A percentile compares a stretch with the other conserved stretches of the same genome.
These are phyloP conservation scores for Phytophthora europaea DNA, from an alignment of 352 stramenopile genomes.

Conservation along the genomic window DNA sequence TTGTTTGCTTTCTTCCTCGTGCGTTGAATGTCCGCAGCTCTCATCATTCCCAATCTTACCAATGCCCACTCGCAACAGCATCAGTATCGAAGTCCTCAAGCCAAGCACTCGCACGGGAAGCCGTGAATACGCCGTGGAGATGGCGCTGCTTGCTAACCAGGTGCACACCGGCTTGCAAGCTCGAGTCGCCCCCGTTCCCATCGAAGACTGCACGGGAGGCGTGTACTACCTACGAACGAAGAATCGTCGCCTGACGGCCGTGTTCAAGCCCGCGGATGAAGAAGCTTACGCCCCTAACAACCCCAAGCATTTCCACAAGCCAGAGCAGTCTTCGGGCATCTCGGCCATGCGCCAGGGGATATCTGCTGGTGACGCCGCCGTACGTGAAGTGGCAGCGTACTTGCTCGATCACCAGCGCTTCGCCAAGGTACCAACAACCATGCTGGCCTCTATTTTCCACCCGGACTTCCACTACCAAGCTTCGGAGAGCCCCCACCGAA, in stretches of 20 bases:
- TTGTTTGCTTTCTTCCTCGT: background rate
- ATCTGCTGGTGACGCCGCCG: slow-evolving; percentile 47
- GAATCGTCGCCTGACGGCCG: slow-evolving; percentile 49
- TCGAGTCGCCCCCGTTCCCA: slow-evolving; percentile 46
- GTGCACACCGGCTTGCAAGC: slow-evolving; percentile 46
- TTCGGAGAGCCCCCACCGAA: slow-evolving; percentile 23
- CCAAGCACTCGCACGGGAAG: slow-evolving; percentile 22
- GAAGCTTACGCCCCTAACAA: slow-evolving; percentile 73
- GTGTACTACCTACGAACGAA: slow-evolving; percentile 71
- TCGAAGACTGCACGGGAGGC: slow-evolving; percentile 72
- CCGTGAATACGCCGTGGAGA: slow-evolving; percentile 27
- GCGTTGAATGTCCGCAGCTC: background rate
- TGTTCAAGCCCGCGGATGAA: slow-evolving; percentile 80
- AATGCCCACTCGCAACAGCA: slow-evolving; percentile 18
- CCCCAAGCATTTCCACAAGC: slow-evolving; percentile 52
- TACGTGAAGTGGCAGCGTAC: slow-evolving; percentile 69
- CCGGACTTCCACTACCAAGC: slow-evolving; percentile 45
- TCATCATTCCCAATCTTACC: slow-evolving; percentile 18
- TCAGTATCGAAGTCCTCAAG: slow-evolving; percentile 38
- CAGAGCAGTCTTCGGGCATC: slow-evolving; percentile 4
- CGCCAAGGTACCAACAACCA: slow-evolving; percentile 60
- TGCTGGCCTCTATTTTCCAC: slow-evolving; percentile 49
- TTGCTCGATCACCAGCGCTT: slow-evolving; percentile 58
- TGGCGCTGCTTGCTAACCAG: slow-evolving; percentile 37
- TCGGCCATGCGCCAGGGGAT: slow-evolving; percentile 62